Percentiles rank a stretch among this genome's conserved stretches.
Conservation (phyloP, 179 eudicot genomes). For the Nepenthes alata region DNA sequence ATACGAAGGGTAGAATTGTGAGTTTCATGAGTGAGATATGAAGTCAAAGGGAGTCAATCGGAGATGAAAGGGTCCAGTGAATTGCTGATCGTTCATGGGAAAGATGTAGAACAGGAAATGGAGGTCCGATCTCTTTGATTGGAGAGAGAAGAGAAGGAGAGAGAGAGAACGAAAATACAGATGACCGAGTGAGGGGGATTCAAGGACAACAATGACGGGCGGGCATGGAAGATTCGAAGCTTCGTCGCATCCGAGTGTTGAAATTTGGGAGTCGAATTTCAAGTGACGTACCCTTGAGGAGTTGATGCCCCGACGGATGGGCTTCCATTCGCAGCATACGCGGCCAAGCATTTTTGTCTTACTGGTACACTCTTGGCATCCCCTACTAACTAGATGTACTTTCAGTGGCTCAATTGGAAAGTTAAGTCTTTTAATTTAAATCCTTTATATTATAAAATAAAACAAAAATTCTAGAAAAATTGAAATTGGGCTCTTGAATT, state of each 20-base stretch:
- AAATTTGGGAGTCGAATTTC: too few relatives aligned
- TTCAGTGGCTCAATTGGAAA: conserved; percentile 1
- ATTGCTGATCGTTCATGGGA: too few relatives aligned
- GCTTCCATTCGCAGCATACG: too few relatives aligned
- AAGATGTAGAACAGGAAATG: background rate
- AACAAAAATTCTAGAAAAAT: too few relatives aligned
- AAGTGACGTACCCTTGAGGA: too few relatives aligned
- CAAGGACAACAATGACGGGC: too few relatives aligned
- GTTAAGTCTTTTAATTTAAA: background rate
- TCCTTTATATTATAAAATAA: too few relatives aligned
- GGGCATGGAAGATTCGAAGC: conserved; percentile 1
- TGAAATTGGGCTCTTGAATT: too few relatives aligned
- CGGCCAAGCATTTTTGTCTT: too few relatives aligned
- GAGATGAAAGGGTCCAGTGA: background rate
- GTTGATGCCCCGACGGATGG: too few relatives aligned
- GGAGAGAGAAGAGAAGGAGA: background rate
- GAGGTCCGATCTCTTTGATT: background rate
- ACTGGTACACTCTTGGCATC: too few relatives aligned
- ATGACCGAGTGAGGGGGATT: background rate
- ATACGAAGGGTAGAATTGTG: background rate
- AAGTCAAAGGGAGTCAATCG: background rate
- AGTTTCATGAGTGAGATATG: background rate
- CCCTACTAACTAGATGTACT: background rate
- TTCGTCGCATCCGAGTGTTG: background rate
- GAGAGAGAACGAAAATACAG: background rate